Base-by-base conservation (phyloP, 768 basidiomycete species). In the Suillus weaverae region DNA sequence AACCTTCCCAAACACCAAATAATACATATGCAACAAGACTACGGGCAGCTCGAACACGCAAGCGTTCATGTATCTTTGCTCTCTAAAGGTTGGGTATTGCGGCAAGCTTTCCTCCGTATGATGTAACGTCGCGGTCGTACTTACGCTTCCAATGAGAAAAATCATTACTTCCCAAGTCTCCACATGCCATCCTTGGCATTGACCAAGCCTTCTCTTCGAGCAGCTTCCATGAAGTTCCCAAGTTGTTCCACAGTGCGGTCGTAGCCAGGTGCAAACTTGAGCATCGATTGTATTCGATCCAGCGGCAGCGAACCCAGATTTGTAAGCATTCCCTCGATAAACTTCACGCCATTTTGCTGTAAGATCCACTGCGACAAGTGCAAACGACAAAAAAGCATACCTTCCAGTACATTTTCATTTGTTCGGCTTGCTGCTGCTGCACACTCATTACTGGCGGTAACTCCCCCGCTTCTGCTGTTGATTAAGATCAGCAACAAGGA, bases 391-490 rank as follows among this genome's bases (percentile, higher is more conserved):
- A 32, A 44, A 54, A 54, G 30, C 76, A 8, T 61, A 89, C 93
- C 86, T 92, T 94, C 94, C 94, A 96, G 73, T 89, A 92, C 1
- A 94, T 83, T 66, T 82, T 85, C 89, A 96, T 93, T 77, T 95
- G 91, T 70, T 93, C 91, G 0, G 88, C 87, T 71, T 93, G 88
- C 51, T 90, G 89, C 53, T 92, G 91, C 66, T 92, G 88, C 13
- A 83, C 78, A 26, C 82, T 84, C 39, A 85, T 74, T 13, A 88
- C 75, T 0, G 87, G 79, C 1, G 84, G 79, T 14, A 80, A 70
- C 33, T 81, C 81, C 26, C 83, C 84, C 41, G 86, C 84, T 3
- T 76, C 72, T 3, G 77, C 75, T 39, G 75, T 74, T 69, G 61
- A 26, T 55, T 32, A 20, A 46, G 1, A 32, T 48, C 14, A 36